phyloP scores from a whole-genome alignment of 75 land plant species.

The Chamaecyparis obtusa region DNA sequence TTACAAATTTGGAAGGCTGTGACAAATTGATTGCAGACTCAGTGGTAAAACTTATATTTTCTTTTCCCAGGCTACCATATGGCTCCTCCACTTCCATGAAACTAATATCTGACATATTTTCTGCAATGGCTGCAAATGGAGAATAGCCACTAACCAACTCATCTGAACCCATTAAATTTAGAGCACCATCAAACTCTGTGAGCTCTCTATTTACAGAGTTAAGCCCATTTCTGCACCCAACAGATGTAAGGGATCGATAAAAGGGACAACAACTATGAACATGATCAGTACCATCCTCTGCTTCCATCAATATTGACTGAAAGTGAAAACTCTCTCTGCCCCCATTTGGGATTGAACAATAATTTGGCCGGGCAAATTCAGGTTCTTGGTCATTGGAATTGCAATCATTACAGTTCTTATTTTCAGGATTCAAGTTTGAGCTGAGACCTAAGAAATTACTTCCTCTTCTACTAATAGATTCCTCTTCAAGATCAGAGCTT shows the following conservation, averaged over 20 bases:
- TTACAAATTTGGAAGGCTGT: too few relatives aligned
- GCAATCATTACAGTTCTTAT: too few relatives aligned
- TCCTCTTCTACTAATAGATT: background rate
- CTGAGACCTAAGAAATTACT: background rate
- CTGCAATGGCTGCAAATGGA: constrained; percentile 21
- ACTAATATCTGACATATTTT: background rate
- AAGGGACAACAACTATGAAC: too few relatives aligned
- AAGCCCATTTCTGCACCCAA: background rate
- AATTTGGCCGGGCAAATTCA: background rate
- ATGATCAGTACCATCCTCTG: constrained; percentile 1
- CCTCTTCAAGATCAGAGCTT: constrained; percentile 18
- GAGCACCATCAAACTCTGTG: too few relatives aligned
- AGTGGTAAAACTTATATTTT: background rate
- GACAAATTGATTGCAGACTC: background rate
- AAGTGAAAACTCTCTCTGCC: background rate
- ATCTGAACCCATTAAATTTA: background rate
- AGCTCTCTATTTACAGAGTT: too few relatives aligned
- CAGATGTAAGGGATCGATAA: too few relatives aligned
- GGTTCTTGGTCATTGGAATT: too few relatives aligned
- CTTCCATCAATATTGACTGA: constrained; percentile 24
- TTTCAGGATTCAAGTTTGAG: too few relatives aligned
- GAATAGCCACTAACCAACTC: constrained; percentile 7
- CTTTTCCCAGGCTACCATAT: constrained; percentile 2
- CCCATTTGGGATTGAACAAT: background rate
- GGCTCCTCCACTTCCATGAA: background rate